Percentiles rank a stretch among this genome's conserved stretches.
phyloP scores from a whole-genome alignment of 306 rosid species.

The Citrullus mucosospermus region DNA sequence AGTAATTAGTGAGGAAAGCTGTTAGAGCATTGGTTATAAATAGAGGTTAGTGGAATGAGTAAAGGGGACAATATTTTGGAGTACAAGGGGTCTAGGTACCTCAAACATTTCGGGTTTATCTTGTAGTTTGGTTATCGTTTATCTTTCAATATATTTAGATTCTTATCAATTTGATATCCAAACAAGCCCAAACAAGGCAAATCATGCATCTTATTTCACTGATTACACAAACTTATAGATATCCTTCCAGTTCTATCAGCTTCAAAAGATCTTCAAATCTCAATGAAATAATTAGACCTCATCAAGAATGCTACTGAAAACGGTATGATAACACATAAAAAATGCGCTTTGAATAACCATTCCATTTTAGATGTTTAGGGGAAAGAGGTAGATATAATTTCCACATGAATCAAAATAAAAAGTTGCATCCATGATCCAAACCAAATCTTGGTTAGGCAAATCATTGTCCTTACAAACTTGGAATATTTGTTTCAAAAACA shows the following conservation, averaged over 20 bases:
- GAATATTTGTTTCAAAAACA: neutral
- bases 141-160: too few species aligned
- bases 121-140: too few species aligned
- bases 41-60: too few species aligned
- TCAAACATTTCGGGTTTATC: too few species aligned
- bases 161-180: too few species aligned
- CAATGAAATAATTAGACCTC: neutral
- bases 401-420: neutral
- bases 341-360: neutral
- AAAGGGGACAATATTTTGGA: too few species aligned
- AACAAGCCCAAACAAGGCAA: neutral
- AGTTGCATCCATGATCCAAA: neutral
- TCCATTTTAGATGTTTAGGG: neutral
- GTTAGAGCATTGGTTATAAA: too few species aligned
- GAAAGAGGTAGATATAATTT: neutral
- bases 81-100: too few species aligned
- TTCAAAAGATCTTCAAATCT: neutral
- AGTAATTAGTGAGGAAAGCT: too few species aligned
- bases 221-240: neutral
- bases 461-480: neutral
- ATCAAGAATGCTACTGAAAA: neutral
- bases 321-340: neutral
- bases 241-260: neutral
- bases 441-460: neutral
- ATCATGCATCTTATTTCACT: neutral